phyloP scores from a whole-genome alignment of 2,329 filamentous ascomycete genomes.

The Penicillium freii region DNA sequence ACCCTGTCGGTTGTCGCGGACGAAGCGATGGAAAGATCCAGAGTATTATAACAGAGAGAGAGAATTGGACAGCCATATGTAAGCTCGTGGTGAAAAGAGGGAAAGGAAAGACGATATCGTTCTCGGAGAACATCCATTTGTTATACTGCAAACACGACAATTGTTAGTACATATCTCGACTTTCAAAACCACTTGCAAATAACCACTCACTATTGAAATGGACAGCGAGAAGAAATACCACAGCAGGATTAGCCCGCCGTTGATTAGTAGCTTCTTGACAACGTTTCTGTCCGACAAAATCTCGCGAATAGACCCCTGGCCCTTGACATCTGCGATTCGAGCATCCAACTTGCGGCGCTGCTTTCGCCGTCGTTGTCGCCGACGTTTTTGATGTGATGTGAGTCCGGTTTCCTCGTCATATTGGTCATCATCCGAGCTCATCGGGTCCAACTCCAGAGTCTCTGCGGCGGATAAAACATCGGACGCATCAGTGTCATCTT shows the following conservation, averaged over 20 bases:
- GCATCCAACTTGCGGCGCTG: slow-evolving; percentile 69
- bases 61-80: slow-evolving; percentile 95
- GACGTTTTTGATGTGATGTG: slow-evolving; percentile 66
- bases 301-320: slow-evolving; percentile 64
- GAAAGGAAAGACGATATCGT: slow-evolving; percentile 84
- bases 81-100: slow-evolving; percentile 92
- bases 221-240: slow-evolving; percentile 94
- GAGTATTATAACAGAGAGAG: slow-evolving; percentile 72
- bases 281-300: slow-evolving; percentile 70
- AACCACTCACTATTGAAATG: slow-evolving; percentile 74
- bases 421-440: slow-evolving; percentile 69
- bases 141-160: slow-evolving; percentile 68
- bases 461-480: slow-evolving; percentile 45
- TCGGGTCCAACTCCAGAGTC: slow-evolving; percentile 55
- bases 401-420: slow-evolving; percentile 90
- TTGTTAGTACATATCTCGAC: slow-evolving; percentile 13
- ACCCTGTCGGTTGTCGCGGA: slow-evolving; percentile 51
- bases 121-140: slow-evolving; percentile 97
- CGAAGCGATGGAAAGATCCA: slow-evolving; percentile 80
- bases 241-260: slow-evolving; percentile 74
- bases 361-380: slow-evolving; percentile 65
- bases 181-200: too few relatives aligned
- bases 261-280: slow-evolving; percentile 66
- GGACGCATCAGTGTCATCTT: slow-evolving; percentile 38
- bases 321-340: slow-evolving; percentile 60